Percentiles rank a stretch among this genome's conserved stretches.
phyloP scores from a whole-genome alignment of 2,329 filamentous ascomycete species.

The Bipolaris zeicola region DNA sequence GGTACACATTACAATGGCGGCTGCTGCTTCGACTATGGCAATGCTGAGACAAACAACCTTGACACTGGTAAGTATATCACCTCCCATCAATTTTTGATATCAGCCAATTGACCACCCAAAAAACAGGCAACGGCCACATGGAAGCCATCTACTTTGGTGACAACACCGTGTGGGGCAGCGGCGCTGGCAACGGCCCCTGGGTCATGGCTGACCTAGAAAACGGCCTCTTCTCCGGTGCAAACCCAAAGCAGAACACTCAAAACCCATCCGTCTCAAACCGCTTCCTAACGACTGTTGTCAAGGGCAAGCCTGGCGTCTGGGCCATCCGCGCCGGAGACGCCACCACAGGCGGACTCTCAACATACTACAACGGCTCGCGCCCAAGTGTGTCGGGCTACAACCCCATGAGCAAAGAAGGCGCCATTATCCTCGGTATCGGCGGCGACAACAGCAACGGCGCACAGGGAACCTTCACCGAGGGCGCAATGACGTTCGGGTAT shows the following conservation, averaged over 20 bases:
- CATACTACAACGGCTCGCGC: constrained; percentile 63
- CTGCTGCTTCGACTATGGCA: constrained; percentile 59
- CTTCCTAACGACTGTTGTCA: constrained; percentile 64
- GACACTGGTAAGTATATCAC: constrained; percentile 48
- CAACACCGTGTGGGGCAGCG: constrained; percentile 61
- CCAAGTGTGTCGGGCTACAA: constrained; percentile 62
- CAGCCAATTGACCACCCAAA: not conserved
- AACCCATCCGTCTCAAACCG: constrained; percentile 61
- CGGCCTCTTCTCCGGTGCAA: constrained; percentile 64
- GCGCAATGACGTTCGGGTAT: constrained; percentile 67
- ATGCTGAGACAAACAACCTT: constrained; percentile 48
- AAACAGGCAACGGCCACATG: constrained; percentile 65
- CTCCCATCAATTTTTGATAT: fast-evolving
- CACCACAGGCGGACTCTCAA: constrained; percentile 60
- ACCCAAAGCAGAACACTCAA: constrained; percentile 54
- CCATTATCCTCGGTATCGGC: constrained; percentile 73
- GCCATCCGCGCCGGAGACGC: constrained; percentile 65
- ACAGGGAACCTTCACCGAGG: constrained; percentile 69
- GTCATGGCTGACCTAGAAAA: constrained; percentile 73
- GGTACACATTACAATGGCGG: constrained; percentile 64
- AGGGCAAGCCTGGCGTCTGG: constrained; percentile 63
- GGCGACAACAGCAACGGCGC: constrained; percentile 66
- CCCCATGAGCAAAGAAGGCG: constrained; percentile 67
- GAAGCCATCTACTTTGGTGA: constrained; percentile 70
- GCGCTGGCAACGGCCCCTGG: constrained; percentile 67